Evolutionary conservation across 805 yeast genomes (phyloP).

Genomic region (Saccharomycopsis guyanensis): DNA sequence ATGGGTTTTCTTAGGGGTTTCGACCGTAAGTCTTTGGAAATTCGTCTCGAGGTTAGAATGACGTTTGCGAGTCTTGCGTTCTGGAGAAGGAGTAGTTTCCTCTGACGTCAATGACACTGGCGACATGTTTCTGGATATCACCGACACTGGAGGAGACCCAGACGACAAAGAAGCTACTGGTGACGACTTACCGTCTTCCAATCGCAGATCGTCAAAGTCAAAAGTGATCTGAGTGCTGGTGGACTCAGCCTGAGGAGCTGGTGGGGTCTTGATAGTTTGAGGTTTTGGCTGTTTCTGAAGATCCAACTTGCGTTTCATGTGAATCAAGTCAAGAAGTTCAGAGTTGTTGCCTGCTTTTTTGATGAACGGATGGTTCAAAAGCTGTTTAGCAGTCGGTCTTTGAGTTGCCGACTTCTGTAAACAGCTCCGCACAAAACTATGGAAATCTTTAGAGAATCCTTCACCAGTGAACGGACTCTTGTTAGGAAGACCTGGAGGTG

Average conservation of each 20-base stretch:
- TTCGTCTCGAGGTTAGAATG: neutral
- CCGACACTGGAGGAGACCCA: neutral
- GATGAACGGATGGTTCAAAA: conserved; percentile 60
- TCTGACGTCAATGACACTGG: conserved; percentile 7
- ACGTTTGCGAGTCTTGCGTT: neutral
- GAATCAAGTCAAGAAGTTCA: conserved; percentile 33
- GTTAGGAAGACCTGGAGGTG: conserved; percentile 34
- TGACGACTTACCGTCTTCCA: conserved; percentile 1
- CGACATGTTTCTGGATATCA: conserved; percentile 2
- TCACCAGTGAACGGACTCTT: conserved; percentile 17
- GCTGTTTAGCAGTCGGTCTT: conserved; percentile 56
- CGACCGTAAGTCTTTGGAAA: neutral
- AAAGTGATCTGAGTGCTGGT: conserved; percentile 17
- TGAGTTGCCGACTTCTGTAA: conserved; percentile 59
- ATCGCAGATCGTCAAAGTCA: conserved; percentile 20
- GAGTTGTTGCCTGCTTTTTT: conserved; percentile 33
- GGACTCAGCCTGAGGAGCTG: neutral
- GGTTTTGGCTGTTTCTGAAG: conserved; percentile 27
- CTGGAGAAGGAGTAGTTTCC: conserved; percentile 2
- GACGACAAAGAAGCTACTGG: neutral
- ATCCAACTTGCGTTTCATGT: conserved; percentile 38
- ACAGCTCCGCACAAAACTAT: conserved; percentile 63
- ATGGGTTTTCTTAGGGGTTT: neutral
- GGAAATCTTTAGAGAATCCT: conserved; percentile 42
- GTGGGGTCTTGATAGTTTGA: conserved; percentile 23